Evolutionary conservation across 495 filamentous ascomycete genomes (phyloP), one percentile per base, ranked within the genome.

Genomic region (Hypoxylon cercidicola): DNA sequence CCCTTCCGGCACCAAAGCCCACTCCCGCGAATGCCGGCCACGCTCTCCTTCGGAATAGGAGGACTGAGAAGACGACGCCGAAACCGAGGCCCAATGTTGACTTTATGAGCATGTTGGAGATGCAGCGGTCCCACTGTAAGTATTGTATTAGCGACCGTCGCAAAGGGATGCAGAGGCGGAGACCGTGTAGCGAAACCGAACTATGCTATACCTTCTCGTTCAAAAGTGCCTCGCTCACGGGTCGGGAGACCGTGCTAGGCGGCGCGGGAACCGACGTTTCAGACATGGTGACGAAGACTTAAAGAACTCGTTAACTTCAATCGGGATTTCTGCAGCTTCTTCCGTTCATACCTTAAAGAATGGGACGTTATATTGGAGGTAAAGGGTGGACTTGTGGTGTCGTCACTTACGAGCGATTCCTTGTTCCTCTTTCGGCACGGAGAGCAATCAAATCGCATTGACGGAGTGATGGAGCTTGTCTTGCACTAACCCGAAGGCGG

Each of bases 31-130:
- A 93, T 21, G 91, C 96, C 48, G 95, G 95, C 91, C 95, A 99
- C 66, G 94, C 92, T 77, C 95, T 88, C 74, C 95, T 88, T 84
- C 96, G 97, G 87, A 99, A 99, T 21, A 99, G 79, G 46, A 99
- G 88, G 28, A 99, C 93, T 45, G 93, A 97, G 84, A 99, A 98
- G 77, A 98, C 90, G 76, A 98, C 89, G 78, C 95, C 95, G 80
- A 98, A 97, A 55, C 89, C 91, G 68, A 97, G 88, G 68, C 95
- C 95, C 75, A 99, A 87, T 47, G 90, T 88, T 55, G 93, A 97
- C 76, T 95, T 93, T 81, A 98, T 93, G 72, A 98, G 85, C 79
- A 97, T 85, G 71, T 94, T 96, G 66, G 95, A 97, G 76, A 98
- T 88, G 77, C 93, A 96, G 77, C 89, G 92, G 78, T 99, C 95